A percentile compares a stretch with the other conserved stretches of the same genome.
phyloP scores from a whole-genome alignment of 1,139 yeast species.

The Meyerozyma sp. region DNA sequence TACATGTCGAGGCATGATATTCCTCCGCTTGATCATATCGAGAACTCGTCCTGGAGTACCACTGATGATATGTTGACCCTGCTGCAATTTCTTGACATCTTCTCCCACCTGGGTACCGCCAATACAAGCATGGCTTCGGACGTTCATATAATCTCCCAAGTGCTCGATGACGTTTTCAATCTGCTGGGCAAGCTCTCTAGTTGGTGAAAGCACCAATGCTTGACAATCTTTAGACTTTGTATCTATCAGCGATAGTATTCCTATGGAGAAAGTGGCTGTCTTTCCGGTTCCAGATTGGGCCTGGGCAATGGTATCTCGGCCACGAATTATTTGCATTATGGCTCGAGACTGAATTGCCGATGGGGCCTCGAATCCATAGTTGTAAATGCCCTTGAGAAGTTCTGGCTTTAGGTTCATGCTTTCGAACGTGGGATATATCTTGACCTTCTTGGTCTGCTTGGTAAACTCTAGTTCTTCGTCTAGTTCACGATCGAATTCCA shows the following conservation, averaged over 20 bases:
- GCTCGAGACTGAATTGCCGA: conserved; percentile 96
- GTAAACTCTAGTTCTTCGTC: conserved; percentile 58
- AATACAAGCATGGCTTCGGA: conserved; percentile 84
- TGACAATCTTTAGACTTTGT: conserved; percentile 63
- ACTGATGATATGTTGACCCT: conserved; percentile 87
- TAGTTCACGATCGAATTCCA: conserved; percentile 48
- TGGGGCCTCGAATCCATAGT: conserved; percentile 91
- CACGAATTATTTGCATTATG: conserved; percentile 84
- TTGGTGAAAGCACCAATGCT: conserved; percentile 89
- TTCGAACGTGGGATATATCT: conserved; percentile 66
- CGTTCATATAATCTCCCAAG: conserved; percentile 80
- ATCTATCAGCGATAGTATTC: conserved; percentile 80
- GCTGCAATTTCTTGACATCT: conserved; percentile 65
- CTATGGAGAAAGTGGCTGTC: conserved; percentile 93
- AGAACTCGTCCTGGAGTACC: conserved; percentile 96
- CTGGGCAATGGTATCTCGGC: conserved; percentile 91
- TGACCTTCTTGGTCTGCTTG: conserved; percentile 53
- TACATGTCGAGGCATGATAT: conserved; percentile 59
- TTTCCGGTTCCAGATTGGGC: conserved; percentile 99
- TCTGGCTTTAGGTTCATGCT: conserved; percentile 72
- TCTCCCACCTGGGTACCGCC: conserved; percentile 88
- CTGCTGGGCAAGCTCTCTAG: conserved; percentile 89
- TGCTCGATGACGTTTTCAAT: conserved; percentile 81
- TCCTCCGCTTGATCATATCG: conserved; percentile 80
- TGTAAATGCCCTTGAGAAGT: conserved; percentile 69